Base-by-base conservation (phyloP, 306 rosid species). In the Vachellia pachyceras region DNA sequence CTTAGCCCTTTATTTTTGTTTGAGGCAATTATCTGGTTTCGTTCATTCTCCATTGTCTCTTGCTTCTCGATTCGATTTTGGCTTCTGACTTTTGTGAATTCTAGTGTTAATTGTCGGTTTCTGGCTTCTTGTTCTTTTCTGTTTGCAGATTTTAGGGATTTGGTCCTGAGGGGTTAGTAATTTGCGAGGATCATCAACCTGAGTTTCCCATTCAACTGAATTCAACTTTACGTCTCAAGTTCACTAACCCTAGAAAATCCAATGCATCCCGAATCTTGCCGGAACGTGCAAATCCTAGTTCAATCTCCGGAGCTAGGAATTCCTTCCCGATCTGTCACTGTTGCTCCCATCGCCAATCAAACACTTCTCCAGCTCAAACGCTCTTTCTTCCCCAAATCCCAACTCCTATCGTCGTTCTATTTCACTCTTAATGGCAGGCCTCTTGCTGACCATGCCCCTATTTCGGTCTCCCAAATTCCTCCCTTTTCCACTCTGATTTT, bases 351-450 rank as follows among this genome's bases (percentile, higher is more conserved):
- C 60, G 39, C 84, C 84, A 72, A 78, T 42, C 79, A 83, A 78
- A 87, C 96, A 77, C 85, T 95, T 6, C 75, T 67, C 14, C 82
- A 93, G 47, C 86, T 95, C 61, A 95, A 90, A 82, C 82, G 36
- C 40, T 88, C 85, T n/a, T 84, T 91, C 50, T 77, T 90, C 80
- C 79, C 95, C 4, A 36, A 83, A n/a, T 46, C 76, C 79, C 69
- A 17, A 50, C 12, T 74, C 18, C 7, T 69, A 2, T 84, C 89
- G 0, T 89, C 88, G 17, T 74, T 88, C 77, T 95, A 89, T 82
- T 92, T 95, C 89, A 87, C 96, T 77, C 73, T 92, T 36, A 80
- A 92, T 77, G 98, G 99, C 1, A 91, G 77, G 45, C 87, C 92
- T 14, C 87, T 95, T 3, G 22, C 35, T 33, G 97, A 93, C 18